Conservation (phyloP, 306 rosid genomes). For the Begonia fuchsioides region DNA sequence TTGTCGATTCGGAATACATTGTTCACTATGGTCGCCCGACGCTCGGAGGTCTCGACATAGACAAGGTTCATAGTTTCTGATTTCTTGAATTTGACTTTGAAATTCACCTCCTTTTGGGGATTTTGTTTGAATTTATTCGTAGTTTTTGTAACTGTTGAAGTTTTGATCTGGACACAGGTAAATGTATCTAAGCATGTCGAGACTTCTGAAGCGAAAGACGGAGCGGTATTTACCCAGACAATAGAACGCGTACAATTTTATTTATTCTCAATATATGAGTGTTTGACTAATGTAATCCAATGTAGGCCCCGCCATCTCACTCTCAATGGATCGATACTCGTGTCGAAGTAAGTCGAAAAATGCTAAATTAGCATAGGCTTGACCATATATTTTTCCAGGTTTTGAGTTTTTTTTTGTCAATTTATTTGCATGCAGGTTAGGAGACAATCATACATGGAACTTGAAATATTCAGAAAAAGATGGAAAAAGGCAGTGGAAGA, state of each 20-base stretch:
- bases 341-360: constrained; percentile 71
- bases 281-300: not conserved
- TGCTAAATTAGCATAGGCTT: too few relatives aligned
- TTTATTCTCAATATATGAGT: too few relatives aligned
- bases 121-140: too few relatives aligned
- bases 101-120: too few relatives aligned
- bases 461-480: constrained; percentile 20
- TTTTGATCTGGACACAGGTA: too few relatives aligned
- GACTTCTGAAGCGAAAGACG: not conserved
- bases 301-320: constrained; percentile 37
- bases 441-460: constrained; percentile 30
- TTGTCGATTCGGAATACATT: constrained; percentile 82
- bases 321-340: constrained; percentile 34
- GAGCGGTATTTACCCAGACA: not conserved
- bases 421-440: constrained; percentile 27
- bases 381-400: not conserved
- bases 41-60: constrained; percentile 46
- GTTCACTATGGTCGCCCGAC: constrained; percentile 73
- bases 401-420: not conserved
- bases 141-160: too few relatives aligned
- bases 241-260: too few relatives aligned
- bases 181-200: too few relatives aligned
- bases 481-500: constrained; percentile 28
- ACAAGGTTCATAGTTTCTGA: not conserved
- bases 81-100: not conserved